Evolutionary conservation across 495 filamentous ascomycete species (phyloP), one percentile per base, ranked within the genome.

Genomic region (Xylaria castorea): DNA sequence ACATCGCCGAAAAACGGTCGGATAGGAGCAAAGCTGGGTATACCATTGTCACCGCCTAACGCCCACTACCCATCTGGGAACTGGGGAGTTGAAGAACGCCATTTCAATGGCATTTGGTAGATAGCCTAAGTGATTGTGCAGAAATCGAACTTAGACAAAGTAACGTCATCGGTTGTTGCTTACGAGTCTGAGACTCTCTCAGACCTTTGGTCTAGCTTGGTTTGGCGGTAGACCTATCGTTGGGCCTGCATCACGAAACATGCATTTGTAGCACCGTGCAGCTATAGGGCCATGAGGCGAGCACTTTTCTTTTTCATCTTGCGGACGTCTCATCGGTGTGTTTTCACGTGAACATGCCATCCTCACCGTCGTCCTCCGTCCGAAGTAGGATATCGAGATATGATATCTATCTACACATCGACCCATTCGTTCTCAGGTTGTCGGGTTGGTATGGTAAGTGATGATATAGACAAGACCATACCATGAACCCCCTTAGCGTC

Each of bases 401-500:
- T 22, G 7, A 18, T 22, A 61, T 61, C 12, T 61, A 38, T 60
- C 30, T 58, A 58, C 3, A 38, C 18, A 38, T 14, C 2, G 38
- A 36, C 1, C n/a, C 32, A 8, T 11, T 32, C 14, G 5, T 16
- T 22, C 3, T 60, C 30, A 22, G 53, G 12, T 30, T 57, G 9
- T n/a, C 30, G 16, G 5, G n/a, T 38, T 61, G 18, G 12, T 14
- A 38, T 38, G 2, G 6, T 18, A 34, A 32, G 30, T 61, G n/a
- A 61, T 38, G 58, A 61, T n/a, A 38, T 22, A 61, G n/a, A 40
- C 18, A 61, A 16, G 16, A 6, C 2, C 20, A 20, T 20, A 57
- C 20, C 18, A 72, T 72, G 70, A 46, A n/a, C 9, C 22, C 48
- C 36, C 44, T 34, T 58, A 75, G 73, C 32, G 16, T 78, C 51